These are phyloP conservation scores for Hymenoscyphus fraxineus DNA, from an alignment of 2,329 filamentous ascomycete genomes.

Conservation along the genomic window DNA sequence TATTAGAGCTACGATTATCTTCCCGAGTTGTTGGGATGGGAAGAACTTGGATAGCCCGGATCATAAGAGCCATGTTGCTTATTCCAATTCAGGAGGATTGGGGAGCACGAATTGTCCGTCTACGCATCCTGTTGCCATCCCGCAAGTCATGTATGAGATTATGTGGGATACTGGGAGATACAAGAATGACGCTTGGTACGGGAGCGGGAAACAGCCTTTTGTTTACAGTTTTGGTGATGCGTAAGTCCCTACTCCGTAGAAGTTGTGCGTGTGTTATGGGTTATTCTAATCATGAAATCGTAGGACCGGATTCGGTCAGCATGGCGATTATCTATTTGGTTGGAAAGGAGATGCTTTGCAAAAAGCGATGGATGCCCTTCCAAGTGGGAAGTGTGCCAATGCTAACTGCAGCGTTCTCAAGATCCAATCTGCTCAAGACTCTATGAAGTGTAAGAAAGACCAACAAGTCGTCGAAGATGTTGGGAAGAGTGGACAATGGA, in stretches of 20 bases:
- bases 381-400: constrained; percentile 7
- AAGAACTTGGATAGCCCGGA: constrained; percentile 21
- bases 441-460: constrained; percentile 6
- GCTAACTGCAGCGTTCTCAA: constrained; percentile 2
- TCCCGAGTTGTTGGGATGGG: constrained; percentile 40
- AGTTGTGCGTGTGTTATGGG: background rate
- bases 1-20: constrained; percentile 50
- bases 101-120: constrained; percentile 14
- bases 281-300: constrained; percentile 3
- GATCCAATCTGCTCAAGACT: constrained; percentile 5
- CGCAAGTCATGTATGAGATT: constrained; percentile 39
- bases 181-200: constrained; percentile 14
- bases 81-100: constrained; percentile 22
- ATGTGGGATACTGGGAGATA: constrained; percentile 15
- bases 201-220: constrained; percentile 30
- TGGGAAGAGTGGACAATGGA: constrained; percentile 8
- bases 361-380: constrained; percentile 7
- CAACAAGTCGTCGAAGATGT: constrained; percentile 4
- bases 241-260: constrained; percentile 27
- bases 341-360: constrained; percentile 12
- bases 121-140: constrained; percentile 43
- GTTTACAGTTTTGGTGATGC: constrained; percentile 42
- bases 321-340: constrained; percentile 13
- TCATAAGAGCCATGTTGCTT: constrained; percentile 27
- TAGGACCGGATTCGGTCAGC: constrained; percentile 8